Base-by-base conservation (phyloP, 164 flowering plant species). In the Buxus sempervirens region DNA sequence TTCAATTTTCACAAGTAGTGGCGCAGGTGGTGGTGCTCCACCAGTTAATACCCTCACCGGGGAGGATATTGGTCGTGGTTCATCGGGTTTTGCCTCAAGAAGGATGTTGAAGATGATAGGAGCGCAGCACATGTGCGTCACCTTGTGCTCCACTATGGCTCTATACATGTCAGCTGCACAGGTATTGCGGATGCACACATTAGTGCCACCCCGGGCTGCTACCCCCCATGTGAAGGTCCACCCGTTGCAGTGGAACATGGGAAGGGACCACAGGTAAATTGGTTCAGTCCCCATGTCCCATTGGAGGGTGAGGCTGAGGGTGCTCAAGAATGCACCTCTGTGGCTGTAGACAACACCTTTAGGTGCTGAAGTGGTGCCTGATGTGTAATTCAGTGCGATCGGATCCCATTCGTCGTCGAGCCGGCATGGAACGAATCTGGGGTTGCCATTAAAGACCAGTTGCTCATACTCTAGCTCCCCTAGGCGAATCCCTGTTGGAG, bases 241-340 rank as follows among this genome's bases (percentile, higher is more conserved):
- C 0, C 98, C 98, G 28, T 94, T 94, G 81, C 96, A 89, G 75
- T 94, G 98, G 81, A 94, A 94, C 98, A 94, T 94, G 10, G 97
- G 98, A 16, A 94, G 93, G 0, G 97, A 79, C 98, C 98, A 95
- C 0, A 95, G 68, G 59, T 89, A 94, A 0, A 94, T 92, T 5
- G 97, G 88, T 57, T 78, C 86, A 20, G 54, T 82, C 26, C 83
- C 83, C 88, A 94, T 86, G 54, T 84, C 85, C 96, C 96, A 91
- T 0, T 88, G 91, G 7, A 91, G 66, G 2, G 86, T 66, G 21
- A 92, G 59, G 76, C 93, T 86, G 9, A 86, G 78, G 0, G 97
- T 85, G 77, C 92, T 91, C 18, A 91, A 73, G 45, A 81, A 94
- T 0, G 97, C 90, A 0, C 93, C 98, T 12, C 98, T 68, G 71